phyloP scores from a whole-genome alignment of 768 basidiomycete genomes.

The Fibroporia radiculosa region DNA sequence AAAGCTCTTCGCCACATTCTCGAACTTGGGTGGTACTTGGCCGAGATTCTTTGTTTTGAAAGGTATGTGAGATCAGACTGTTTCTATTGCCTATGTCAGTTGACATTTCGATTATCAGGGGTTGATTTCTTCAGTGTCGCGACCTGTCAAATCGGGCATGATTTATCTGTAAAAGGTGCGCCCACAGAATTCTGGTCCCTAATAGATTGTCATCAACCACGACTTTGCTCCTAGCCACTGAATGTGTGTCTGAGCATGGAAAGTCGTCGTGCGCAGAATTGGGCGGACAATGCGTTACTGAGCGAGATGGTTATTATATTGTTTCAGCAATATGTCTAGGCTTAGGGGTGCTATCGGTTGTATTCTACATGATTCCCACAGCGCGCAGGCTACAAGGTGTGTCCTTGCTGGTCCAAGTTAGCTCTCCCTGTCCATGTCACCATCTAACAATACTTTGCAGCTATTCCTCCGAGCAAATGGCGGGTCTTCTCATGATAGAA shows the following conservation, averaged over 20 bases:
- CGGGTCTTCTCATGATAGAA: conserved; percentile 42
- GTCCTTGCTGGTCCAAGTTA: conserved; percentile 23
- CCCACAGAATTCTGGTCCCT: too few species aligned
- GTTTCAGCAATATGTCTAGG: conserved; percentile 72
- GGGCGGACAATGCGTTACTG: conserved; percentile 74
- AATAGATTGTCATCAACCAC: too few species aligned
- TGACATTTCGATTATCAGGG: conserved; percentile 32
- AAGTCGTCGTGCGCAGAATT: conserved; percentile 69
- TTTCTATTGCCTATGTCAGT: background rate
- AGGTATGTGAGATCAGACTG: conserved; percentile 45
- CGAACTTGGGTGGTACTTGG: conserved; percentile 98
- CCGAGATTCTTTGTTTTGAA: conserved; percentile 95
- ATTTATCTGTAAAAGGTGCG: conserved; percentile 50
- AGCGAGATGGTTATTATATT: conserved; percentile 88
- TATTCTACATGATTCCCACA: conserved; percentile 76
- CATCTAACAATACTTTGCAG: conserved; percentile 28
- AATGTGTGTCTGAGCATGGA: conserved; percentile 92
- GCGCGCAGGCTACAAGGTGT: conserved; percentile 81
- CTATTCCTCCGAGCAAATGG: conserved; percentile 65
- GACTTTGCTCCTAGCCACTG: too few species aligned
- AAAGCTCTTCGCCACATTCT: conserved; percentile 48
- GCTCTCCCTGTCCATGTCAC: background rate
- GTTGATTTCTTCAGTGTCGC: conserved; percentile 87
- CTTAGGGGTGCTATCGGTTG: conserved; percentile 66
- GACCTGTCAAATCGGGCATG: conserved; percentile 64